These are phyloP conservation scores for Nannochloropsis salina DNA, from an alignment of 108 stramenopile species.

Conservation along the genomic window DNA sequence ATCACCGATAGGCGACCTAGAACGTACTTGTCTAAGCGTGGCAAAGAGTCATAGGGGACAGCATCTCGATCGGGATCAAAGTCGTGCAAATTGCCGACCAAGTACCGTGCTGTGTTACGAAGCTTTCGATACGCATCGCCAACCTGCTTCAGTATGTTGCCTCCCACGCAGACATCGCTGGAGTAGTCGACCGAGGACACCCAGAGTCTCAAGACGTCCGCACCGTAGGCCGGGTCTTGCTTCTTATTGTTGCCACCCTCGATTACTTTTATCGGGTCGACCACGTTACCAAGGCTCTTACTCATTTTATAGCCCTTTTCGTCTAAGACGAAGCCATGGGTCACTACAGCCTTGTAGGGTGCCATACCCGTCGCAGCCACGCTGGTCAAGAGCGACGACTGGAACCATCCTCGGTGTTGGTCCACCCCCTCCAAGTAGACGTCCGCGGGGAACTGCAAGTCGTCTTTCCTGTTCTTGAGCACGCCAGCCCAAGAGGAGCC, in stretches of 20 bases:
- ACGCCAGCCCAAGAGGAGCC: conserved; percentile 97
- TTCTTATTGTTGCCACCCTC: conserved; percentile 53
- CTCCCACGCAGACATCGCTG: conserved; percentile 81
- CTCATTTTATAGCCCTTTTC: conserved; percentile 98
- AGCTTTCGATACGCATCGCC: conserved; percentile 90
- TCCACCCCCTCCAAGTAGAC: conserved; percentile 81
- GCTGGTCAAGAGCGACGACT: conserved; percentile 87
- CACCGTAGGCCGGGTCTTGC: conserved; percentile 76
- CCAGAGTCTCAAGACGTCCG: conserved; percentile 95
- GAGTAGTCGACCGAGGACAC: conserved; percentile 92
- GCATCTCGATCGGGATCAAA: conserved; percentile 66
- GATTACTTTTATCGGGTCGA: conserved; percentile 71
- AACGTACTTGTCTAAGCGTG: conserved; percentile 85
- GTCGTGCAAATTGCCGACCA: conserved; percentile 86
- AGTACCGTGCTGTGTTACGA: conserved; percentile 86
- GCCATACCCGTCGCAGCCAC: conserved; percentile 68
- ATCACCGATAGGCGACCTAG: conserved; percentile 68
- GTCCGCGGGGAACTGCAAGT: conserved; percentile 80
- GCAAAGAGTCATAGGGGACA: conserved; percentile 54
- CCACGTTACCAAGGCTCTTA: conserved; percentile 90
- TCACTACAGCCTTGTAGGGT: conserved; percentile 86
- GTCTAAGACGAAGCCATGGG: conserved; percentile 96
- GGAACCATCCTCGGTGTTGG: conserved; percentile 98
- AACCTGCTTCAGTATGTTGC: conserved; percentile 82
- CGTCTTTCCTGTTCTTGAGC: conserved; percentile 62